These are phyloP conservation scores for Alternaria ethzedia DNA, from an alignment of 2,329 filamentous ascomycete genomes.

Conservation along the genomic window DNA sequence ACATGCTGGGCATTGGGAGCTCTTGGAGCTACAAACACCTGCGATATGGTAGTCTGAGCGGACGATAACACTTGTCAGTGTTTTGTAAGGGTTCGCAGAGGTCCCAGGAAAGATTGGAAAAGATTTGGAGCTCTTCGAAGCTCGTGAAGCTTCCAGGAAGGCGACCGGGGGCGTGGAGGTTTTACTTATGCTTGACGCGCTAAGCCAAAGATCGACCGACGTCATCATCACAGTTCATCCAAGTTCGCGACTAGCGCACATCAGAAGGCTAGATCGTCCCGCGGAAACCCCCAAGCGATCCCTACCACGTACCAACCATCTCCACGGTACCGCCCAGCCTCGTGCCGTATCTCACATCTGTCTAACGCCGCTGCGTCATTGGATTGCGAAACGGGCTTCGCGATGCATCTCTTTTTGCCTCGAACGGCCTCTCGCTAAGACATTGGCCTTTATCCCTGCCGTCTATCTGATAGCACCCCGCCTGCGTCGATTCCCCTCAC, in stretches of 20 bases:
- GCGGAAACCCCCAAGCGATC: slow-evolving; percentile 1
- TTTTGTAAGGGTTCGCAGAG: not conserved
- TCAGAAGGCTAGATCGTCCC: slow-evolving; percentile 15
- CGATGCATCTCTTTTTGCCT: slow-evolving; percentile 1
- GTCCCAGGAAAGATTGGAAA: not conserved
- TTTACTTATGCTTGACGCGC: slow-evolving; percentile 23
- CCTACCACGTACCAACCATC: slow-evolving; percentile 1
- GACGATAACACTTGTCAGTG: not conserved
- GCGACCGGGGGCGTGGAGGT: slow-evolving; percentile 10
- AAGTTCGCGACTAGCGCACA: slow-evolving; percentile 12
- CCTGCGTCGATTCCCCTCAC: slow-evolving; percentile 5
- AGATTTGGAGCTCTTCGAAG: slow-evolving; percentile 11
- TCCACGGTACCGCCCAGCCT: slow-evolving; percentile 7
- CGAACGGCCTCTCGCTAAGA: slow-evolving; percentile 10
- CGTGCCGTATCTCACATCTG: not conserved
- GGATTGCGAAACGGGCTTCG: not conserved
- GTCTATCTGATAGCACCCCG: slow-evolving; percentile 12
- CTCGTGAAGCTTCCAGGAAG: slow-evolving; percentile 1
- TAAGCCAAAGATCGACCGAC: slow-evolving; percentile 23
- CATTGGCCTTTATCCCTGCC: slow-evolving; percentile 17
- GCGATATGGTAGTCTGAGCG: not conserved
- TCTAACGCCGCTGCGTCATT: slow-evolving; percentile 4
- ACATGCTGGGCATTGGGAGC: slow-evolving; percentile 53
- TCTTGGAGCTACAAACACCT: slow-evolving; percentile 21
- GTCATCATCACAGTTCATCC: slow-evolving; percentile 19